These are phyloP conservation scores for Tarenaya hassleriana DNA, from an alignment of 345 rosid genomes.

Conservation along the genomic window DNA sequence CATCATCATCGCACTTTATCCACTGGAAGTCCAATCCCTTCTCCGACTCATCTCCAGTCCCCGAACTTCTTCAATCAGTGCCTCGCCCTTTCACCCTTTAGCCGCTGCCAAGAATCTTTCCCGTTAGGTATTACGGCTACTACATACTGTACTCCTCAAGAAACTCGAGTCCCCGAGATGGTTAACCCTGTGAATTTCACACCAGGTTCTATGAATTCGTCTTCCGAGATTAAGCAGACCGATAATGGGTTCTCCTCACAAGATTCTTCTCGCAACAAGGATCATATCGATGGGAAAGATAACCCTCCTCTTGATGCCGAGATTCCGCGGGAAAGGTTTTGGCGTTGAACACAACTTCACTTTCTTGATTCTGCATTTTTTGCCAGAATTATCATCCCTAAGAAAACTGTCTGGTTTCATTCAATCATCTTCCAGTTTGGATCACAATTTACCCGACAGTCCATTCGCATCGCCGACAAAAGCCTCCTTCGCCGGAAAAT, in stretches of 20 bases:
- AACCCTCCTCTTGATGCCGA: conserved; percentile 26
- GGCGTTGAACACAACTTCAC: neutral
- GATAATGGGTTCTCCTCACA: conserved; percentile 4
- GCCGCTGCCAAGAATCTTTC: conserved; percentile 21
- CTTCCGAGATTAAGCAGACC: too few relatives aligned
- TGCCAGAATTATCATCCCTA: neutral
- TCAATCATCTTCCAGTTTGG: conserved; percentile 36
- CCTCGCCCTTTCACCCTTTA: conserved; percentile 34
- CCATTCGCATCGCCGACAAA: conserved; percentile 59
- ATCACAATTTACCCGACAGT: conserved; percentile 68
- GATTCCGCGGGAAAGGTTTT: conserved; percentile 39
- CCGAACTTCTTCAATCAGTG: conserved; percentile 40
- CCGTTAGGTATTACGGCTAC: conserved; percentile 27
- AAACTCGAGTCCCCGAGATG: too few relatives aligned
- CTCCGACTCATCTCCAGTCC: conserved; percentile 41
- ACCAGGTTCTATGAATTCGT: conserved; percentile 7
- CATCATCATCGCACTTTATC: conserved; percentile 33
- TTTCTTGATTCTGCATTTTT: neutral
- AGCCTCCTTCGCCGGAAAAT: conserved; percentile 23
- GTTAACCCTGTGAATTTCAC: too few relatives aligned
- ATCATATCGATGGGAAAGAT: conserved; percentile 32
- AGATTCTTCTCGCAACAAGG: conserved; percentile 27
- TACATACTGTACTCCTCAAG: neutral
- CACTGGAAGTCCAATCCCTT: conserved; percentile 33
- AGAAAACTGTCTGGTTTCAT: neutral